These are phyloP conservation scores for Acidiella bohemica DNA, from an alignment of 495 filamentous ascomycete genomes.

Conservation along the genomic window DNA sequence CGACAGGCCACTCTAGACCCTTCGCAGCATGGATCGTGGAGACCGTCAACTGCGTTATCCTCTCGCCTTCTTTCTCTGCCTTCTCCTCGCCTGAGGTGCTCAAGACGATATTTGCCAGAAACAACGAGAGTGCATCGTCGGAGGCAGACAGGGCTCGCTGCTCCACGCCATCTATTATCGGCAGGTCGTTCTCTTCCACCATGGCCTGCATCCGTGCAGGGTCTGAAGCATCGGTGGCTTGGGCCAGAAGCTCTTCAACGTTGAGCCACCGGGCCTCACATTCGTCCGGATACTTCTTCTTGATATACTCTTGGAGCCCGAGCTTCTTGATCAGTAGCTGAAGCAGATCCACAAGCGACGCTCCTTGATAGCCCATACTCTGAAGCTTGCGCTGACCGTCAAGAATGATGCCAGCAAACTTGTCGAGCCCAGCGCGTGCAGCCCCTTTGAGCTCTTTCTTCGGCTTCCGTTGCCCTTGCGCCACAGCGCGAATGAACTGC, in stretches of 20 bases:
- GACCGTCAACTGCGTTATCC: slow-evolving; percentile 59
- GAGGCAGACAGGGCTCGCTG: slow-evolving; percentile 46
- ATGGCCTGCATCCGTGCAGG: slow-evolving; percentile 32
- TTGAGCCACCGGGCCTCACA: slow-evolving; percentile 75
- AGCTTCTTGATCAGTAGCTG: slow-evolving; percentile 61
- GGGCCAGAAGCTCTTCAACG: slow-evolving; percentile 70
- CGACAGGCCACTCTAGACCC: slow-evolving; percentile 92
- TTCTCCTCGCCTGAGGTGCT: slow-evolving; percentile 50
- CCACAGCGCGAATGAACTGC: slow-evolving; percentile 53
- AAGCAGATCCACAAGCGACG: slow-evolving; percentile 55
- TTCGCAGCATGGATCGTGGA: slow-evolving; percentile 97
- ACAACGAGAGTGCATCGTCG: slow-evolving; percentile 58
- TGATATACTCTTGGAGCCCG: slow-evolving; percentile 58
- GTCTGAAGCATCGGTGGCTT: slow-evolving; percentile 53
- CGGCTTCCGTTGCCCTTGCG: slow-evolving; percentile 52
- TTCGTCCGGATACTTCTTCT: slow-evolving; percentile 55
- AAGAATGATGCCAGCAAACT: slow-evolving; percentile 49
- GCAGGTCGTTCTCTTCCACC: slow-evolving; percentile 53
- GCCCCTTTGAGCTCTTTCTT: slow-evolving; percentile 55
- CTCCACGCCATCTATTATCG: slow-evolving; percentile 59
- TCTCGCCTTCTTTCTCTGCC: slow-evolving; percentile 43
- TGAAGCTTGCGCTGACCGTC: slow-evolving; percentile 45
- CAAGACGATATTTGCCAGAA: slow-evolving; percentile 80
- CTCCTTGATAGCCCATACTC: slow-evolving; percentile 29
- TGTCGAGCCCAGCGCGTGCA: slow-evolving; percentile 50